Percentiles rank a stretch among this genome's conserved stretches.
phyloP scores from a whole-genome alignment of 163 green algal genomes.

The Scenedesmus sp. region DNA sequence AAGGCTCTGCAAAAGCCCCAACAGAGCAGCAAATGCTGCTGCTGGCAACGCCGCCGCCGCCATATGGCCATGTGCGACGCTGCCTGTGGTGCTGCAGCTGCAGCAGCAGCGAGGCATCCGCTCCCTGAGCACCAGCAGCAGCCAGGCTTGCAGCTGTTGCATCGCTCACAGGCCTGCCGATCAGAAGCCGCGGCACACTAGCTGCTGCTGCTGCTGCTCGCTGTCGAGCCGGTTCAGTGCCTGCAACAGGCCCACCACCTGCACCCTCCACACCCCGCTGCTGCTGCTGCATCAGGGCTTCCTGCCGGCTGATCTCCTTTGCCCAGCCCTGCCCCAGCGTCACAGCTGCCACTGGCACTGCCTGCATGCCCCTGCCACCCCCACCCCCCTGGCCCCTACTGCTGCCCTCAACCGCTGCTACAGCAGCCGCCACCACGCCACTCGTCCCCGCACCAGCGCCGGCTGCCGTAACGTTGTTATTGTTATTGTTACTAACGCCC shows the following conservation, averaged over 20 bases:
- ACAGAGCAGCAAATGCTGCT: not conserved
- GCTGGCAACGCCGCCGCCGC: not conserved
- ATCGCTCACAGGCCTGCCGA: not conserved
- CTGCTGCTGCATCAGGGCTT: slow-evolving; percentile 24
- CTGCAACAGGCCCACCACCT: not conserved
- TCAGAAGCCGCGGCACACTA: not conserved
- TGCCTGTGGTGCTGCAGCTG: not conserved
- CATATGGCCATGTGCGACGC: not conserved
- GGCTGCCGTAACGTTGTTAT: not conserved
- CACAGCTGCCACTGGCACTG: slow-evolving; percentile 17
- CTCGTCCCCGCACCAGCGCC: not conserved
- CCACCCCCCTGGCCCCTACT: not conserved
- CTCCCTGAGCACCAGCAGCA: not conserved
- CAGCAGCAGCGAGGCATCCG: not conserved
- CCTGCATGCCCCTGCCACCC: not conserved
- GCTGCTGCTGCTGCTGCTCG: slow-evolving; percentile 2
- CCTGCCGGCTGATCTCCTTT: not conserved
- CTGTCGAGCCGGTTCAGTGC: not conserved
- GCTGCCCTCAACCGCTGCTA: not conserved
- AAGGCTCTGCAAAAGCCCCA: not conserved
- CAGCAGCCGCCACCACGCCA: not conserved
- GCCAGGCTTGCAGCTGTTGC: not conserved
- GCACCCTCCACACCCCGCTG: not conserved
- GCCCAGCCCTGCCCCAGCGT: slow-evolving; percentile 11
- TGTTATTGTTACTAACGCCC: not conserved